Conservation (phyloP, 1,139 yeast genomes). For the Tardiomyces digboiensis region DNA sequence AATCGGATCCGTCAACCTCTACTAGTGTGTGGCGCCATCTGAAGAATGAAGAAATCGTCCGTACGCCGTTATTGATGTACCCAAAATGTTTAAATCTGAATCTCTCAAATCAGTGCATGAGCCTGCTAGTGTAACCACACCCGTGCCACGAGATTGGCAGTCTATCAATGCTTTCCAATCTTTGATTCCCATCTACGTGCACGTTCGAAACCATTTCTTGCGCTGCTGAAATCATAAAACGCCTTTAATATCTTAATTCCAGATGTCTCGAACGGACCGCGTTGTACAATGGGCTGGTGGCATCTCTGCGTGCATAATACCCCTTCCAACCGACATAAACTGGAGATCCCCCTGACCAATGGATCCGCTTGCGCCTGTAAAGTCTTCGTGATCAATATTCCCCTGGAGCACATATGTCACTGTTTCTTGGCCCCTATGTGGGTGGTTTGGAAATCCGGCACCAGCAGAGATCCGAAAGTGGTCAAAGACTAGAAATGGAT, state of each 20-base stretch:
- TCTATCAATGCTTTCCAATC: neutral
- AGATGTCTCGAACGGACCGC: constrained; percentile 79
- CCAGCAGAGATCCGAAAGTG: constrained; percentile 54
- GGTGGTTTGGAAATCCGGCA: constrained; percentile 91
- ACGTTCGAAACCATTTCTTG: constrained; percentile 65
- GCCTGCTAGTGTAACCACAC: no score
- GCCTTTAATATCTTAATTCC: constrained; percentile 56
- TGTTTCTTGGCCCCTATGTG: constrained; percentile 87
- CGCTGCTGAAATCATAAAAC: constrained; percentile 58
- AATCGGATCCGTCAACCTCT: no score
- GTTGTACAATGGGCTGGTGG: constrained; percentile 83
- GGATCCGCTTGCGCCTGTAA: constrained; percentile 74
- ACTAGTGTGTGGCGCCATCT: no score
- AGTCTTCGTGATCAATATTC: constrained; percentile 81
- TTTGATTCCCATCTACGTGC: constrained; percentile 59
- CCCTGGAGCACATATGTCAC: constrained; percentile 67
- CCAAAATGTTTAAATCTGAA: no score
- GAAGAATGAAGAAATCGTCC: no score
- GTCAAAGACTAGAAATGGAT: constrained; percentile 79
- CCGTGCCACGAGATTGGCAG: no score
- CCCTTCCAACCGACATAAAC: constrained; percentile 90
- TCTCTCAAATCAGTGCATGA: no score
- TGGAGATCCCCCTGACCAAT: constrained; percentile 78
- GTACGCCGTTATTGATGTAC: no score
- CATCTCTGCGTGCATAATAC: constrained; percentile 81